These are phyloP conservation scores for Clavariopsis aquatica DNA, from an alignment of 495 filamentous ascomycete species.

Conservation along the genomic window DNA sequence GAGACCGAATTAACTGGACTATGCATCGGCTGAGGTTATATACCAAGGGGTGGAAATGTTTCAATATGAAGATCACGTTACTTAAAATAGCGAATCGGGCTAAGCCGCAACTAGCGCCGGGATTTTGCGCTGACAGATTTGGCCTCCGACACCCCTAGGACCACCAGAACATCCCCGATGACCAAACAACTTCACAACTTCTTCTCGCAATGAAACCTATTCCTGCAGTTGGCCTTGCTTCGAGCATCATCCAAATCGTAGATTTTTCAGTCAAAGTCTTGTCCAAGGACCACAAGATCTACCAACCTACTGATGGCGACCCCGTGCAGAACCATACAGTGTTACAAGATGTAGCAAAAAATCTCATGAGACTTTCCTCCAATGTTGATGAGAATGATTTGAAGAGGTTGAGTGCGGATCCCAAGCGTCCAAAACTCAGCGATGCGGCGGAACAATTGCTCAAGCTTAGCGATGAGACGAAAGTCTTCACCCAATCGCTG, in stretches of 20 bases:
- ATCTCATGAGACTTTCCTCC: not conserved
- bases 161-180: not conserved
- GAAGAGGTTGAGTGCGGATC: constrained; percentile 14
- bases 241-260: constrained; percentile 16
- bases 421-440: constrained; percentile 7
- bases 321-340: not conserved
- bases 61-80: not conserved
- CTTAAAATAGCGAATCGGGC: not conserved
- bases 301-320: constrained; percentile 9
- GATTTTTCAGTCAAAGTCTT: constrained; percentile 13
- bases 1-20: too few relatives aligned
- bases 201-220: constrained; percentile 11
- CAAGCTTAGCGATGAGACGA: constrained; percentile 18
- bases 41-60: not conserved
- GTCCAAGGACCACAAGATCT: constrained; percentile 13
- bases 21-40: too few relatives aligned
- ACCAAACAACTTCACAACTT: not conserved
- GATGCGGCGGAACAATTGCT: constrained; percentile 13
- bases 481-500: not conserved
- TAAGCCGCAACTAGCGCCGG: not conserved
- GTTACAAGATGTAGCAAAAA: not conserved
- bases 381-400: constrained; percentile 11
- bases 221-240: constrained; percentile 17
- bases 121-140: not conserved
- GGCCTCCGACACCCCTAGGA: not conserved